phyloP scores from a whole-genome alignment of 192 early-diverging fungal genomes.

The Coemansia sp. region DNA sequence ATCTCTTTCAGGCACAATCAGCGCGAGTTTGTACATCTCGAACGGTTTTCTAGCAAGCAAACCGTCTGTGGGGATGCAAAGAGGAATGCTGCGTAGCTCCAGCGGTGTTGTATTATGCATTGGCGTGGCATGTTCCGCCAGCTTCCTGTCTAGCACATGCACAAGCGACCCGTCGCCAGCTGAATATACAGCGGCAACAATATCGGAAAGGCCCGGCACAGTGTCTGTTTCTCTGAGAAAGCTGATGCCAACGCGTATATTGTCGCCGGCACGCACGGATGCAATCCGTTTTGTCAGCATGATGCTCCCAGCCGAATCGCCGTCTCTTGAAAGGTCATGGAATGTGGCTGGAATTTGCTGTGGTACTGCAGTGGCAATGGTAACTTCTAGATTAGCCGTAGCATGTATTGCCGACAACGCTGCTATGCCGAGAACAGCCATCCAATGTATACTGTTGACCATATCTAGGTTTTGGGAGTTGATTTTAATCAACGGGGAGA shows the following conservation, averaged over 20 bases:
- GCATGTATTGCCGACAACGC: not conserved
- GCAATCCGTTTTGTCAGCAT: constrained; percentile 28
- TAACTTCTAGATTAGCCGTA: not conserved
- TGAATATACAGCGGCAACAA: constrained; percentile 38
- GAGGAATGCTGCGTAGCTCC: constrained; percentile 4
- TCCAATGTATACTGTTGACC: too few species aligned
- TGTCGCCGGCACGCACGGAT: constrained; percentile 30
- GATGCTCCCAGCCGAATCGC: constrained; percentile 10
- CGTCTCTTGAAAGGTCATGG: not conserved
- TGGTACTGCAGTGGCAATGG: not conserved
- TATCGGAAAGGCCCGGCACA: constrained; percentile 13
- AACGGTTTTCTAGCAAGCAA: constrained; percentile 13
- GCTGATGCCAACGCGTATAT: constrained; percentile 24
- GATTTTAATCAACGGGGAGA: too few species aligned
- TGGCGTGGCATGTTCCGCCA: constrained; percentile 11
- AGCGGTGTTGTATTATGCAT: constrained; percentile 11
- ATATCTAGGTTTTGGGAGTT: too few species aligned
- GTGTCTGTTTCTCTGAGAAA: constrained; percentile 6
- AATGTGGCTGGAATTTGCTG: constrained; percentile 5
- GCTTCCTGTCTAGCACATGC: constrained; percentile 19
- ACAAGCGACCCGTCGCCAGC: constrained; percentile 33
- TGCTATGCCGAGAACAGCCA: not conserved
- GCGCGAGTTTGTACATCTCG: constrained; percentile 32
- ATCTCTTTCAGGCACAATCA: constrained; percentile 37
- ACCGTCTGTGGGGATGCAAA: constrained; percentile 19